A percentile compares a stretch with the other conserved stretches of the same genome.
phyloP scores from a whole-genome alignment of 345 rosid genomes.

The Citrus unshiu region DNA sequence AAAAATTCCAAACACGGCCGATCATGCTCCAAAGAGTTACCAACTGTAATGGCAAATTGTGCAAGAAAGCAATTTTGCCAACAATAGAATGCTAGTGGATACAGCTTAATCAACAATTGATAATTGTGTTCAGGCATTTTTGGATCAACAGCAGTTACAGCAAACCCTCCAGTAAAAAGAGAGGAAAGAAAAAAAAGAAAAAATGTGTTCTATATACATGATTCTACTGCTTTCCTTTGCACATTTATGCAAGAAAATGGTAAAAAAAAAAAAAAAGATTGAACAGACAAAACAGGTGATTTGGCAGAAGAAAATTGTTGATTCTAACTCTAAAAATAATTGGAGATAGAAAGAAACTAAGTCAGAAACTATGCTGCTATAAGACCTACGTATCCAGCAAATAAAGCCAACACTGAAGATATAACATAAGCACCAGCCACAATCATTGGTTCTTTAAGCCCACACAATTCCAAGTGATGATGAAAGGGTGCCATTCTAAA shows the following conservation, averaged over 20 bases:
- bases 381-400: slow-evolving; percentile 59
- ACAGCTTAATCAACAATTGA: neutral
- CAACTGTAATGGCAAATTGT: too few relatives aligned
- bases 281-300: neutral
- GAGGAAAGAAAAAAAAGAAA: neutral
- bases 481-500: slow-evolving; percentile 55
- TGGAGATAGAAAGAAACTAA: neutral
- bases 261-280: neutral
- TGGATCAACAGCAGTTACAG: neutral
- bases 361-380: slow-evolving; percentile 39
- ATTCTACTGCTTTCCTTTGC: neutral
- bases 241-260: neutral
- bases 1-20: neutral
- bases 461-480: slow-evolving; percentile 43
- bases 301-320: neutral
- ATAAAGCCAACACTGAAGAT: slow-evolving; percentile 39
- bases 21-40: neutral
- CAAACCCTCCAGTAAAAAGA: neutral
- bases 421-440: slow-evolving; percentile 50
- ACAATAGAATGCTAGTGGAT: neutral
- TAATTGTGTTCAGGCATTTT: neutral
- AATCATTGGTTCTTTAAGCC: slow-evolving; percentile 50
- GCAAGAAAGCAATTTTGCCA: neutral
- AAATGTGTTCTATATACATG: neutral
- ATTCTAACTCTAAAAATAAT: slow-evolving; percentile 8